A percentile compares a stretch with the other conserved stretches of the same genome.
Evolutionary conservation across 1,284 basidiomycete species (phyloP).

Genomic region (Thelephora terrestris): DNA sequence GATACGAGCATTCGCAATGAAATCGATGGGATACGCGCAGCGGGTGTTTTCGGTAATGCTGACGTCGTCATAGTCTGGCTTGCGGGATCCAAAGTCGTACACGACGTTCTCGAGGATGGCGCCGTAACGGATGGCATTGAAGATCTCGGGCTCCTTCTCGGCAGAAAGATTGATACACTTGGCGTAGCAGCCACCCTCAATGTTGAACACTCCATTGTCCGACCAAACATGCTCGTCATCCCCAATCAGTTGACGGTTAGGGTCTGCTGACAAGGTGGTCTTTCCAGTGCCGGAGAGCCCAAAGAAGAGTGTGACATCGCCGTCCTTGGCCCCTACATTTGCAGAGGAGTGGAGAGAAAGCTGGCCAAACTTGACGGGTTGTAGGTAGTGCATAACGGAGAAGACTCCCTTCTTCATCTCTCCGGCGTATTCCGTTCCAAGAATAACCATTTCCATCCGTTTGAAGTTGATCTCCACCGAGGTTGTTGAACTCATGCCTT

Average conservation of each 20-base stretch:
- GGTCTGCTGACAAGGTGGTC: slow-evolving; percentile 94
- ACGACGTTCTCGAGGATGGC: slow-evolving; percentile 99
- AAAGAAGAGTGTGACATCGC: slow-evolving; percentile 98
- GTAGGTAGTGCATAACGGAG: slow-evolving; percentile 99
- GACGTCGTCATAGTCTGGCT: slow-evolving; percentile 94
- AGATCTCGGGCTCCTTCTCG: slow-evolving; percentile 98
- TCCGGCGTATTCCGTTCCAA: slow-evolving; percentile 98
- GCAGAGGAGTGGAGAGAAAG: slow-evolving; percentile 98
- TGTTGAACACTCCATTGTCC: slow-evolving; percentile 98
- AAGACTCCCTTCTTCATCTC: slow-evolving; percentile 99
- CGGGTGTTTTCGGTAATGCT: slow-evolving; percentile 99
- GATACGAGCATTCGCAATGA: slow-evolving; percentile 92
- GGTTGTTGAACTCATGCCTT: slow-evolving; percentile 98
- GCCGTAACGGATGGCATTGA: slow-evolving; percentile 89
- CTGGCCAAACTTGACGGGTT: slow-evolving; percentile 98
- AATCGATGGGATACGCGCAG: slow-evolving; percentile 96
- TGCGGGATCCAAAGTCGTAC: slow-evolving; percentile 80
- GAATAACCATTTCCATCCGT: slow-evolving; percentile 99
- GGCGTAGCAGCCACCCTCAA: slow-evolving; percentile 99
- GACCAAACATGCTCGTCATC: slow-evolving; percentile 99
- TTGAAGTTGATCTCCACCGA: slow-evolving; percentile 99
- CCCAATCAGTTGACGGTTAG: slow-evolving; percentile 84
- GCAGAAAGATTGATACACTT: slow-evolving; percentile 96
- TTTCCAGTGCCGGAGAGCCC: slow-evolving; percentile 98
- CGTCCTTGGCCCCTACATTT: slow-evolving; percentile 85